Evolutionary conservation across 352 stramenopile species (phyloP).

Genomic region (Phytophthora pistaciae): DNA sequence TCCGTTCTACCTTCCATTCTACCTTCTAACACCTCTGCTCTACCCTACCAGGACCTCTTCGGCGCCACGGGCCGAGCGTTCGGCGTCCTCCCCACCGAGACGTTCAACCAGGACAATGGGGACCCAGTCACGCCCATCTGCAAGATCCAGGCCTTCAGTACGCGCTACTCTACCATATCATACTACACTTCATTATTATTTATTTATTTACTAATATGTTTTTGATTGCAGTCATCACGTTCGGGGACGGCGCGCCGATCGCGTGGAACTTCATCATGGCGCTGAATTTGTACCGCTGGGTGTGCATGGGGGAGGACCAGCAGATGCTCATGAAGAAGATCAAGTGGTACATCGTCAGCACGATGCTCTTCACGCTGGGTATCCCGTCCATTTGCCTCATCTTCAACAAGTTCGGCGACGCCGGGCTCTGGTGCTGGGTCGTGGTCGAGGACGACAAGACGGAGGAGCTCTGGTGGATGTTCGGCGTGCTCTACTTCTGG

Average conservation of each 20-base stretch:
- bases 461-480: conserved; percentile 79
- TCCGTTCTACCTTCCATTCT: background rate
- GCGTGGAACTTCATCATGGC: conserved; percentile 90
- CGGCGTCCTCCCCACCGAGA: conserved; percentile 68
- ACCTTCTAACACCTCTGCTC: background rate
- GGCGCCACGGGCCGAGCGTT: conserved; percentile 78
- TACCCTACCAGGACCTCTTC: conserved; percentile 62
- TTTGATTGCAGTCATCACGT: conserved; percentile 82
- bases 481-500: conserved; percentile 80
- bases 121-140: conserved; percentile 67
- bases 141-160: conserved; percentile 80
- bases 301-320: conserved; percentile 85
- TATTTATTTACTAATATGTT: conserved; percentile 1
- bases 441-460: conserved; percentile 53
- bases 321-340: conserved; percentile 86
- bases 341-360: conserved; percentile 81
- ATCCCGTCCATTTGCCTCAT: conserved; percentile 63
- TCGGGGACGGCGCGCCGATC: conserved; percentile 78
- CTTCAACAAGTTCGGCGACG: conserved; percentile 74
- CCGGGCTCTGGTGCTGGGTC: conserved; percentile 84
- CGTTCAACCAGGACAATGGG: conserved; percentile 64
- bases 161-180: conserved; percentile 1
- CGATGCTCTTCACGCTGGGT: conserved; percentile 63
- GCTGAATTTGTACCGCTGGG: conserved; percentile 84
- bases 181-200: background rate